Evolutionary conservation across 805 yeast species (phyloP), one percentile per base, ranked within the genome.

Genomic region (Starmerella apis): DNA sequence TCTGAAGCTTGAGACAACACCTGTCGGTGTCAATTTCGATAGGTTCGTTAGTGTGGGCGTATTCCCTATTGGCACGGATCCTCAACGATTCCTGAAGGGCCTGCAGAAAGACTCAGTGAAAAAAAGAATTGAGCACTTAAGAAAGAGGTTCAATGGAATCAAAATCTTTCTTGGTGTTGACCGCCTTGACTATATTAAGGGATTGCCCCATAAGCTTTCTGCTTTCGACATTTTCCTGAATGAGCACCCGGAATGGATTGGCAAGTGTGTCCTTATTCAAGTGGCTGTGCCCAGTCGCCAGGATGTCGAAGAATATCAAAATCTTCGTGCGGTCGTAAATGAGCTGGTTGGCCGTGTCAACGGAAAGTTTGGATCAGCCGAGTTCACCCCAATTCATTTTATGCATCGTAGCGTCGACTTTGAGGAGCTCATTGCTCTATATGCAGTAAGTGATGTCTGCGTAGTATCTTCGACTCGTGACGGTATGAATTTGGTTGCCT

Each of bases 61-160:
- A 0, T 90, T 88, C 75, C 98, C 99, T n/a, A 92, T 92, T 58
- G 99, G 99, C 51, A 92, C 92, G 53, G 98, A 92, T 63, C 95
- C 87, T 20, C 95, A 86, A 51, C 86, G 85, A 58, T 92, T 92
- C 65, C 69, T 82, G 14, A 83, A 80, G 20, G 97, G 95, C 0
- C 67, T 92, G 57, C 71, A 79, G 56, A 74, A 76, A 52, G 75
- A 71, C 1, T 60, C 69, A 4, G 96, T 88, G 4, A 72, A 76
- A 41, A 65, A 76, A 24, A 75, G 98, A 59, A 79, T 90, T 51
- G 60, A 67, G 30, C 77, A 76, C 50, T 70, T 92, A 52, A 77
- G 72, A 46, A 73, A 75, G 56, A 83, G 83, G 59, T 86, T 84
- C 56, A 68, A 76, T 43, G 92, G 80, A 58, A 74, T 81, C 47